These are phyloP conservation scores for Sechiopsis laciniata DNA, from an alignment of 306 rosid species.

Conservation along the genomic window DNA sequence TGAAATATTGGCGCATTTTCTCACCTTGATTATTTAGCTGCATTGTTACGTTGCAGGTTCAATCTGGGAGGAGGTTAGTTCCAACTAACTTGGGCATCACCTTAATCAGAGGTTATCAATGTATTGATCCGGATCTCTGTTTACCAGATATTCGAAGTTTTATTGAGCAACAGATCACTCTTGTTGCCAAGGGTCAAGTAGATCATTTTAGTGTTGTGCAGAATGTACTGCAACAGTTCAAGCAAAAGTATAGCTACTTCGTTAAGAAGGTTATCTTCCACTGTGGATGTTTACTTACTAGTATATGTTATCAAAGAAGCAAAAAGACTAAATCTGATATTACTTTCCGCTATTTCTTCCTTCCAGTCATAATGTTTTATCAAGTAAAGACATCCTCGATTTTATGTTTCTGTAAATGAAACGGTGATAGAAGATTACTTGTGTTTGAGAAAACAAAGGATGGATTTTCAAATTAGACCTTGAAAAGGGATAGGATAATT, in stretches of 20 bases:
- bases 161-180: conserved; percentile 97
- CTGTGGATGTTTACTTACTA: conserved; percentile 10
- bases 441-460: too few relatives aligned
- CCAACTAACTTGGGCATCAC: conserved; percentile 85
- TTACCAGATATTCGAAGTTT: conserved; percentile 97
- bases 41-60: conserved; percentile 61
- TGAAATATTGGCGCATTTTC: background rate
- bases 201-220: conserved; percentile 73
- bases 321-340: too few relatives aligned
- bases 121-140: conserved; percentile 92
- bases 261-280: conserved; percentile 64
- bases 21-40: conserved; percentile 18
- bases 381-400: too few relatives aligned
- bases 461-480: too few relatives aligned
- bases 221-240: conserved; percentile 84
- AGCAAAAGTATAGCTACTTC: conserved; percentile 74
- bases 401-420: too few relatives aligned
- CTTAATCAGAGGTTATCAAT: conserved; percentile 86
- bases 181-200: conserved; percentile 79
- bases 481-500: too few relatives aligned
- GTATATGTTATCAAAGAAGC: conserved; percentile 6
- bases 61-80: conserved; percentile 81
- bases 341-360: too few relatives aligned
- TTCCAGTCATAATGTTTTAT: too few relatives aligned
- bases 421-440: too few relatives aligned